Evolutionary conservation across 352 stramenopile genomes (phyloP), one percentile per base, ranked within the genome.

Genomic region (Pythium volutum): DNA sequence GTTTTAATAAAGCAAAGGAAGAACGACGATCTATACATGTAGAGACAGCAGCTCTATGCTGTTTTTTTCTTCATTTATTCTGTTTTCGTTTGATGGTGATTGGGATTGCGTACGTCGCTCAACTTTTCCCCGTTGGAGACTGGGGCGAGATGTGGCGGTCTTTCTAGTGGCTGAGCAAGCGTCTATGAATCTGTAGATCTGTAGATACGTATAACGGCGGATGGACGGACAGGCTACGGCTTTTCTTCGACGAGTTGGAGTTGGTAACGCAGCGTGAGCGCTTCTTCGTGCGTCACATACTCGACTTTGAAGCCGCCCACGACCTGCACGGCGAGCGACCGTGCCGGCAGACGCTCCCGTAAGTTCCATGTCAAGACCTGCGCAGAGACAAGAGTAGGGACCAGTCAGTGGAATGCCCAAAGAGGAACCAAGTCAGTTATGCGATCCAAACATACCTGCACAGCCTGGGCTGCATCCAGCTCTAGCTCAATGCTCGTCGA

Each of bases 211-310:
- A 25, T 9, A 29, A 5, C 9, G n/a, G 15, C 0, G 18, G 22
- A 2, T 26, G 25, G 3, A 39, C 22, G 6, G 18, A 23, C 3
- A 2, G 42, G 31, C 29, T 51, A 66, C 29, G 59, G 59, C 31
- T 66, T 66, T 36, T 57, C 59, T 49, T 66, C 59, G 18, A 55
- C 42, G 59, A 66, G 59, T 27, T 66, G 47, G 33, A 66, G 59
- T 60, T 59, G 52, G 59, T 66, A 66, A 66, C 59, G 60, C 60
- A 67, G 60, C 20, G 53, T 67, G 52, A 67, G 60, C 53, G 53
- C 60, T 63, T 68, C 61, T 47, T 68, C 61, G 45, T 68, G 61
- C 54, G 61, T 62, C 61, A 63, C 53, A 50, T 68, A 68, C 54
- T 68, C 61, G 60, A 62, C 45, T 38, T 67, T 61, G 34, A 54